Base-by-base conservation (phyloP, 192 early-diverging fungal genomes). In the Coemansia sp. region DNA sequence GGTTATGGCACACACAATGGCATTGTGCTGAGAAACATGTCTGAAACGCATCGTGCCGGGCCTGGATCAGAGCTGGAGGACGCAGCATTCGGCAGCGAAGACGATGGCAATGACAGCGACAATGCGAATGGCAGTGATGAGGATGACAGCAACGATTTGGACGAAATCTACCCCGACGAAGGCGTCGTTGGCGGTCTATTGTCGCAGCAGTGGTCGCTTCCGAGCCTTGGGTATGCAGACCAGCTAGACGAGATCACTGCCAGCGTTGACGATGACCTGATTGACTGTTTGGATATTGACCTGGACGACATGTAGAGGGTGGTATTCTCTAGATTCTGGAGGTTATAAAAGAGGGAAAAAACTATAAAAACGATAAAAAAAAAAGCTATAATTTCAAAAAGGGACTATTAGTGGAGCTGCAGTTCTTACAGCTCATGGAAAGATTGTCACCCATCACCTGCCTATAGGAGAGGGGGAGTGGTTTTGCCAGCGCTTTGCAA, bases 241-340 rank as follows among this genome's bases (percentile, higher is more conserved):
- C 50, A 50, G 14, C 42, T 12, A 14, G 44, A 44, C 59, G 46
- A 60, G 42, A 54, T 40, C 32, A 44, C 39, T 32, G 53, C 48
- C 16, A 64, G 68, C 14, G 58, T 13, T 39, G 71, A 66, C 2
- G 70, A 65, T 8, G 81, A 76, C 22, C 49, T 72, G 17, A 65
- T 83, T n/a, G 81, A 71, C 20, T 78, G 72, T 41, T 59, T 83
- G 41, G 81, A 83, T 16, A 76, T 83, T 11, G 76, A 83, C 44
- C 40, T 72, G 14, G 81, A 83, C 45, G 68, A 75, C 3, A 79
- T 83, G 70, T 78, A 72, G 38, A 58, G 20, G 43, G 12, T 41
- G 32, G 32, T 32, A 32, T 5, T 59, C n/a, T 59, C 16, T 38
- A 39, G 57, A 59, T 59, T 59, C 32, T 32, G 32, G 32, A 32